These are phyloP conservation scores for Ostreobium quekettii DNA, from an alignment of 139 green algal genomes.

Conservation along the genomic window DNA sequence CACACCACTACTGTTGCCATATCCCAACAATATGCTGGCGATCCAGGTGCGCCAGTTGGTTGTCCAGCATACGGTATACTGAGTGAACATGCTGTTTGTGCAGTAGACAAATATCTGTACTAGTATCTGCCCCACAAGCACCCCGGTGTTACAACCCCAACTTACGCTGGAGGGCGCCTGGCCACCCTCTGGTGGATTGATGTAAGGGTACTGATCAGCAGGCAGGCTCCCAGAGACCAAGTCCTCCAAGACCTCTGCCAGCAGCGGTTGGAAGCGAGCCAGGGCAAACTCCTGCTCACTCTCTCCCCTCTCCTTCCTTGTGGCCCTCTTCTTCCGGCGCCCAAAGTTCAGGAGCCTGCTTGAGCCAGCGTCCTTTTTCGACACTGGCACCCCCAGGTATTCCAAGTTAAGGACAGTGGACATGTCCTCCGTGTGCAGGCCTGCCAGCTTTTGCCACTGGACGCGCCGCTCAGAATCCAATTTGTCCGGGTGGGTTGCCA, in stretches of 20 bases:
- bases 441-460: slow-evolving; percentile 61
- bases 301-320: slow-evolving; percentile 31
- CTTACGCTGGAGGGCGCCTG: no score
- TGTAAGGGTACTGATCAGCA: slow-evolving; percentile 68
- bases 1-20: no score
- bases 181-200: no score
- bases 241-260: slow-evolving; percentile 43
- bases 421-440: slow-evolving; percentile 67
- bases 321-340: slow-evolving; percentile 34
- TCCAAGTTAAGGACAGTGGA: slow-evolving; percentile 76
- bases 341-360: slow-evolving; percentile 36
- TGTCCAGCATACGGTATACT: no score
- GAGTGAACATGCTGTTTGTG: no score
- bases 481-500: slow-evolving; percentile 88
- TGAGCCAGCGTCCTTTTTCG: slow-evolving; percentile 44
- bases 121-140: no score
- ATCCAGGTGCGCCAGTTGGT: no score
- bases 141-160: no score
- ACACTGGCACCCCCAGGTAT: slow-evolving; percentile 77
- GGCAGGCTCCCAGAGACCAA: slow-evolving; percentile 37
- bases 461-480: slow-evolving; percentile 62
- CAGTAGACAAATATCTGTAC: no score
- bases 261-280: slow-evolving; percentile 43
- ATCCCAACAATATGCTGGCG: no score
- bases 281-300: slow-evolving; percentile 4